Conservation (phyloP, 768 basidiomycete genomes). For the Termitomyces heimii region DNA sequence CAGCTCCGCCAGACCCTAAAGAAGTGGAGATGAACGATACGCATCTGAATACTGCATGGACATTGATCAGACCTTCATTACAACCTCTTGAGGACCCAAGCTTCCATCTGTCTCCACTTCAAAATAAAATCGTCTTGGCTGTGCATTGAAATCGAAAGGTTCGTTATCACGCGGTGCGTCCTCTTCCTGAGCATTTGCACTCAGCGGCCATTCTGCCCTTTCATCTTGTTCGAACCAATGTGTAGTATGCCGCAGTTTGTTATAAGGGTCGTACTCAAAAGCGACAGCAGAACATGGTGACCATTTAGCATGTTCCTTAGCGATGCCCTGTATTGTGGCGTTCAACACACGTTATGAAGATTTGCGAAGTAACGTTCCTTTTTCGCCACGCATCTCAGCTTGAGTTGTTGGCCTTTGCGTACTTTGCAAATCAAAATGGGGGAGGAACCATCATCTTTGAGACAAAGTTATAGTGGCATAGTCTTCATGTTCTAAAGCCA, state of each 20-base stretch:
- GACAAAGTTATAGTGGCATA: not conserved
- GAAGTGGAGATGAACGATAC: not conserved
- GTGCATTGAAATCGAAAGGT: slow-evolving; percentile 82
- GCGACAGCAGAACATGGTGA: slow-evolving; percentile 92
- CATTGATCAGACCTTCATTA: slow-evolving; percentile 58
- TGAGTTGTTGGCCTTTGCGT: slow-evolving; percentile 89
- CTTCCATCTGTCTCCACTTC: slow-evolving; percentile 95
- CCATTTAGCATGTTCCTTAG: slow-evolving; percentile 99
- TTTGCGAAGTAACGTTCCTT: slow-evolving; percentile 51
- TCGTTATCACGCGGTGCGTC: slow-evolving; percentile 75
- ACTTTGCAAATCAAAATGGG: slow-evolving; percentile 90
- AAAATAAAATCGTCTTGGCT: slow-evolving; percentile 88
- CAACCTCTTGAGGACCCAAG: slow-evolving; percentile 81
- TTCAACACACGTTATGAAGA: not conserved
- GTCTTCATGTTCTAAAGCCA: not conserved
- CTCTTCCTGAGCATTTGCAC: slow-evolving; percentile 82
- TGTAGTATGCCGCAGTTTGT: slow-evolving; percentile 92
- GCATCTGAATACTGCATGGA: not conserved
- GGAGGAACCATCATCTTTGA: slow-evolving; percentile 49
- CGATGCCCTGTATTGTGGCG: slow-evolving; percentile 64
- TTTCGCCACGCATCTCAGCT: slow-evolving; percentile 81
- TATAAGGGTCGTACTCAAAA: slow-evolving; percentile 98
- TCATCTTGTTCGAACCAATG: slow-evolving; percentile 89
- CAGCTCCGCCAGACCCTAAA: slow-evolving; percentile 69
- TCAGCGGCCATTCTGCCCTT: slow-evolving; percentile 86